Percentiles rank a stretch among this genome's conserved stretches.
Conservation (phyloP, 2,329 filamentous ascomycete species). For the Paraphoma chrysanthemicola region DNA sequence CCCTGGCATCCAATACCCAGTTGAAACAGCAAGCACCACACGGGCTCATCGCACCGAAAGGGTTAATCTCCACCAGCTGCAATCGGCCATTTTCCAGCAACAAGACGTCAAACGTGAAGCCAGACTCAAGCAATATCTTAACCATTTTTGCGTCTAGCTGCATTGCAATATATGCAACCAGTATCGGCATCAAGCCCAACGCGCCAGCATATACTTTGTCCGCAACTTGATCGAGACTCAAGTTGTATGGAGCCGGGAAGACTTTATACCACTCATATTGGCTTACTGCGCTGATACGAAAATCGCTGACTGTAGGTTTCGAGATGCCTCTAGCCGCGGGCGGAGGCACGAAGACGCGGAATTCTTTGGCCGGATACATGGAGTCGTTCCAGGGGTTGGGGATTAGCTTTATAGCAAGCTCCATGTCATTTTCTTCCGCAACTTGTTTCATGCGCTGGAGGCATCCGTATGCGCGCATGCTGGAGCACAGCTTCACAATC, state of each 20-base stretch:
- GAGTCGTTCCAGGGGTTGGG: conserved; percentile 51
- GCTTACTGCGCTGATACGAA: conserved; percentile 13
- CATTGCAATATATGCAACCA: conserved; percentile 1
- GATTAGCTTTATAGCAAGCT: conserved; percentile 40
- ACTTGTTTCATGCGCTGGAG: conserved; percentile 21
- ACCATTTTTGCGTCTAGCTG: conserved; percentile 10
- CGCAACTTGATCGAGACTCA: not conserved
- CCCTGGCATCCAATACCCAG: conserved; percentile 50
- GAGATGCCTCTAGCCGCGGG: conserved; percentile 11
- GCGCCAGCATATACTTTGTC: conserved; percentile 5
- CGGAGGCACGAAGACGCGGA: conserved; percentile 55
- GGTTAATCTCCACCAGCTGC: conserved; percentile 55
- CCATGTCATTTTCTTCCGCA: conserved; percentile 23
- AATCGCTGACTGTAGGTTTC: not conserved
- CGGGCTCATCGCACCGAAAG: conserved; percentile 53
- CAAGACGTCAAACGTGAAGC: conserved; percentile 55
- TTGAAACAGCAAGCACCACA: conserved; percentile 58
- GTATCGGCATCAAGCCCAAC: not conserved
- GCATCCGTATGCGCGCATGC: conserved; percentile 46
- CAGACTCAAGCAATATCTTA: conserved; percentile 44
- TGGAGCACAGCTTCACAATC: conserved; percentile 48
- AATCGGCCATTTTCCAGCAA: conserved; percentile 38
- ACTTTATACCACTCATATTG: conserved; percentile 18
- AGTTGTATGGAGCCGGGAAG: conserved; percentile 5
- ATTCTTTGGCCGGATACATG: conserved; percentile 51